These are phyloP conservation scores for Eutrema salsugineum DNA, from an alignment of 441 rosid species.

Conservation along the genomic window DNA sequence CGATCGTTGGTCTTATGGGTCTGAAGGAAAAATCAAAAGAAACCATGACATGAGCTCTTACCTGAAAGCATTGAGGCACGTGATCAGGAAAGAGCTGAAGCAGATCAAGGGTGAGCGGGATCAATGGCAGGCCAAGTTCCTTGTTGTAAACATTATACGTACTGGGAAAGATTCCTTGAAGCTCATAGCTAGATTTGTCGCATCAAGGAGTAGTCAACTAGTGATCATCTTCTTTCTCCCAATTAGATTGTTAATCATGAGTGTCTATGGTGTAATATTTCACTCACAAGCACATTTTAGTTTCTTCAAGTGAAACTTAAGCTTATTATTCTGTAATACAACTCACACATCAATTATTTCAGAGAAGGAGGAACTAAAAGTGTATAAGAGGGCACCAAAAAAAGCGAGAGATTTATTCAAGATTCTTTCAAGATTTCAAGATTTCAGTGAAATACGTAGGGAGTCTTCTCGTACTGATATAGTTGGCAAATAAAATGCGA, in stretches of 20 bases:
- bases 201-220: conserved; percentile 68
- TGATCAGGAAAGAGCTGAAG: conserved; percentile 62
- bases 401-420: neutral
- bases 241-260: conserved; percentile 41
- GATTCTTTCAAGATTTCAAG: neutral
- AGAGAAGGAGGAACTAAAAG: neutral
- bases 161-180: conserved; percentile 57
- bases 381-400: neutral
- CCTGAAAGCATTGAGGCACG: conserved; percentile 51
- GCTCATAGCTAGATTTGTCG: conserved; percentile 47
- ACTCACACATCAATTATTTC: neutral
- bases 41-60: conserved; percentile 87
- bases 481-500: neutral
- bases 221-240: conserved; percentile 59
- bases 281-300: conserved; percentile 24
- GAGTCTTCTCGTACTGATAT: neutral
- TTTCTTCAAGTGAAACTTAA: conserved; percentile 28
- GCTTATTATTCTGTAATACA: neutral
- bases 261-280: conserved; percentile 36
- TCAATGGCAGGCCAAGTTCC: conserved; percentile 31
- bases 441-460: neutral
- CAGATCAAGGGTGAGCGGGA: conserved; percentile 52
- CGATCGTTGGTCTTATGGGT: conserved; percentile 73
- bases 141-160: conserved; percentile 44
- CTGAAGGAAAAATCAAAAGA: conserved; percentile 75